These are phyloP conservation scores for Colletotrichum sojae DNA, from an alignment of 2,329 filamentous ascomycete species.

Conservation along the genomic window DNA sequence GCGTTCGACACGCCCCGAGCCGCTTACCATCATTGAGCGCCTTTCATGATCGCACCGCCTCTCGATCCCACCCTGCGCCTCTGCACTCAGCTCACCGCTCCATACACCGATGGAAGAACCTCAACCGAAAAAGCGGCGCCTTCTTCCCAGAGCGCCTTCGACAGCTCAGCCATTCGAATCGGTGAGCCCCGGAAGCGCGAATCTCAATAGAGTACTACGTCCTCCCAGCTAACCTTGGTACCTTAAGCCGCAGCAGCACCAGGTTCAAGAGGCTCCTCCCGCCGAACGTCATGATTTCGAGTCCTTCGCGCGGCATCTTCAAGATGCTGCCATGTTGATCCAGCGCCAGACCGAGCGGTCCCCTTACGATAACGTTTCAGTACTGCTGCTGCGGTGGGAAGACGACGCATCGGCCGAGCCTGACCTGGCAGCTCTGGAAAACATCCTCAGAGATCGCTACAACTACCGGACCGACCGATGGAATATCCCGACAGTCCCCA, in stretches of 20 bases:
- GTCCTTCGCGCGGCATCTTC: conserved; percentile 76
- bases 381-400: conserved; percentile 74
- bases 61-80: conserved; percentile 3
- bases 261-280: conserved; percentile 57
- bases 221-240: conserved; percentile 34
- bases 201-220: background rate
- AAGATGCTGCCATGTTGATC: conserved; percentile 78
- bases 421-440: conserved; percentile 69
- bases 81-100: conserved; percentile 6
- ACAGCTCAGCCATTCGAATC: conserved; percentile 38
- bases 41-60: conserved; percentile 15
- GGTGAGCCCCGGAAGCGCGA: conserved; percentile 40
- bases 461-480: conserved; percentile 73
- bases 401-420: conserved; percentile 68
- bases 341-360: conserved; percentile 73
- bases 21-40: conserved; percentile 3
- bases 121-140: conserved; percentile 39
- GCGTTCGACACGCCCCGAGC: background rate
- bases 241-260: conserved; percentile 50
- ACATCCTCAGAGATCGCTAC: conserved; percentile 72
- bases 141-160: conserved; percentile 31
- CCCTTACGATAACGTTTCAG: conserved; percentile 71
- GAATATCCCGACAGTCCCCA: conserved; percentile 71
- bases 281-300: conserved; percentile 74
- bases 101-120: conserved; percentile 43